phyloP scores from a whole-genome alignment of 1,139 yeast species.

The Sugiyamaella grinbergsii region DNA sequence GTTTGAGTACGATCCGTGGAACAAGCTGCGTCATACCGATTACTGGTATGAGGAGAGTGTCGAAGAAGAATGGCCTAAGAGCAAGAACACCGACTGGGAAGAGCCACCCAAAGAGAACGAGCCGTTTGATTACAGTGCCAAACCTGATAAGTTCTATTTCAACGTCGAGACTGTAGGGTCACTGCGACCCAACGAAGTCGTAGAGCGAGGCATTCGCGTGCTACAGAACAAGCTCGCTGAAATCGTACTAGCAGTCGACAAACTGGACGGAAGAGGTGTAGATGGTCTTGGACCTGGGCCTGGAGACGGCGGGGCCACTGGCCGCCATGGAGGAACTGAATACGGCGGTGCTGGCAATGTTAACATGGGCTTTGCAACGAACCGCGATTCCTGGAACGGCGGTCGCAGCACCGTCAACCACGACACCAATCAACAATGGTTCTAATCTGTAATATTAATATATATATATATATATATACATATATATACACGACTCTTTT shows the following conservation, averaged over 20 bases:
- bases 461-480: not conserved
- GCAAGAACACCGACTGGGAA: slow-evolving; percentile 91
- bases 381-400: slow-evolving; percentile 5
- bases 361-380: not conserved
- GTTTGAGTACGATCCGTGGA: slow-evolving; percentile 99
- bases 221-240: slow-evolving; percentile 90
- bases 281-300: slow-evolving; percentile 4
- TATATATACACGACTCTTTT: not conserved
- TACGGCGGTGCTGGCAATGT: slow-evolving; percentile 3
- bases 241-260: slow-evolving; percentile 77
- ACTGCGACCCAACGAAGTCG: slow-evolving; percentile 85
- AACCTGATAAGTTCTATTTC: slow-evolving; percentile 77
- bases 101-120: slow-evolving; percentile 92
- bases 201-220: slow-evolving; percentile 77
- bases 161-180: slow-evolving; percentile 93
- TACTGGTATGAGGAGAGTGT: slow-evolving; percentile 94
- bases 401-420: not conserved
- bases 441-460: slow-evolving; percentile 12
- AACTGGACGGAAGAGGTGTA: slow-evolving; percentile 27
- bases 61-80: slow-evolving; percentile 89
- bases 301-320: slow-evolving; percentile 17
- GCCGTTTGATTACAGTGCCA: slow-evolving; percentile 80
- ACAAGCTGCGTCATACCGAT: slow-evolving; percentile 91
- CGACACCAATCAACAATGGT: slow-evolving; percentile 16
- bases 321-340: slow-evolving; percentile 14